These are phyloP conservation scores for Calonectria naviculata DNA, from an alignment of 2,329 filamentous ascomycete species.

Conservation along the genomic window DNA sequence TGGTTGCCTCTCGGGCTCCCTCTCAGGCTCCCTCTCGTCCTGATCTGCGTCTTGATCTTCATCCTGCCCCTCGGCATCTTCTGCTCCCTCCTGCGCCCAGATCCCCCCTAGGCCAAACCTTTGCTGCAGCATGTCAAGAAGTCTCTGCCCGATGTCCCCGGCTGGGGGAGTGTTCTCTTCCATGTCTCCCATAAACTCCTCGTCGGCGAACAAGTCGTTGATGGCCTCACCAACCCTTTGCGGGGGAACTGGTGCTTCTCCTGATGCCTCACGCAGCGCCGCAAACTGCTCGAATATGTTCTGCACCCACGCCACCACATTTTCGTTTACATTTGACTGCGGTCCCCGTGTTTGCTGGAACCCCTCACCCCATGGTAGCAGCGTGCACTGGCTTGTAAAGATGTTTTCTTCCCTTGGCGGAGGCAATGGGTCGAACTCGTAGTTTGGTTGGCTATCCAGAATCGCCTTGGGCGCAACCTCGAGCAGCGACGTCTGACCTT, in stretches of 20 bases:
- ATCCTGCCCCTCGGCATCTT: slow-evolving; percentile 8
- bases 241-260: slow-evolving; percentile 40
- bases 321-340: too few species aligned
- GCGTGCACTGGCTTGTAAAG: slow-evolving; percentile 36
- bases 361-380: slow-evolving; percentile 28
- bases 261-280: slow-evolving; percentile 29
- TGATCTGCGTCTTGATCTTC: slow-evolving; percentile 8
- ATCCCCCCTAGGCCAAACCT: slow-evolving; percentile 22
- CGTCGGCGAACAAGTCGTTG: slow-evolving; percentile 41
- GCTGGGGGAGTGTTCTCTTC: slow-evolving; percentile 38
- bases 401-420: slow-evolving; percentile 67
- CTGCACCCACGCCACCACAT: slow-evolving; percentile 42
- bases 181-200: slow-evolving; percentile 46
- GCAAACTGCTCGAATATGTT: slow-evolving; percentile 40
- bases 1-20: slow-evolving; percentile 7
- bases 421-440: slow-evolving; percentile 85
- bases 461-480: slow-evolving; percentile 74
- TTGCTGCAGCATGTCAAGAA: slow-evolving; percentile 30
- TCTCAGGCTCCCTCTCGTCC: slow-evolving; percentile 20
- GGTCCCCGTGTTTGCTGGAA: slow-evolving; percentile 5
- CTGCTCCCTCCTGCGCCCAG: not conserved
- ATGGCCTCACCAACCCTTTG: not conserved
- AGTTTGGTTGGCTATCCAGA: slow-evolving; percentile 73
- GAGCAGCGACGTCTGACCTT: slow-evolving; percentile 79
- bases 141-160: slow-evolving; percentile 38